Evolutionary conservation across 805 yeast species (phyloP).

Genomic region (Cyberlindnera nakhonratchasimensis): DNA sequence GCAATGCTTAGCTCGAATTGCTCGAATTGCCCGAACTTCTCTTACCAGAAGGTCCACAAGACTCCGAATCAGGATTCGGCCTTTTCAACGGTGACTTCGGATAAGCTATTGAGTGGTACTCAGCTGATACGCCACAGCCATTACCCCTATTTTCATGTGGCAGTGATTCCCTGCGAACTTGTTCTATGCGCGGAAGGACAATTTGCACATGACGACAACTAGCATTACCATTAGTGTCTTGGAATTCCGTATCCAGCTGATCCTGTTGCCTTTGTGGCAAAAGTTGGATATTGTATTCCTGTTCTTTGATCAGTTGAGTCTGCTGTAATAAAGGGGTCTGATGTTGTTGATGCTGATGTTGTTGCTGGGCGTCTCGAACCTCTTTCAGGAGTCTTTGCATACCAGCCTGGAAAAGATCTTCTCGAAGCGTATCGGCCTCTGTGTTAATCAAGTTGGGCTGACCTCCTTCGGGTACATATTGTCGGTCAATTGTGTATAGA

Average conservation of each 20-base stretch:
- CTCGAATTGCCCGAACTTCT: not conserved
- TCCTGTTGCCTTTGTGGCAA: no score
- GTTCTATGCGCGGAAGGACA: not conserved
- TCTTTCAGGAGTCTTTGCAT: slow-evolving; percentile 3
- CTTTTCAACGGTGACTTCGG: slow-evolving; percentile 22
- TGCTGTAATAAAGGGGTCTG: no score
- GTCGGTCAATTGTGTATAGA: slow-evolving; percentile 11
- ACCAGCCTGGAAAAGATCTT: slow-evolving; percentile 1
- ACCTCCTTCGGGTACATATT: not conserved
- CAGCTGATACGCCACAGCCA: not conserved
- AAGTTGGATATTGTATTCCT: no score
- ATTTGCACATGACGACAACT: not conserved
- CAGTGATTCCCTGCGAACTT: not conserved
- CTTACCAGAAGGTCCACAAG: slow-evolving; percentile 1
- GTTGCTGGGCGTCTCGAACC: not conserved
- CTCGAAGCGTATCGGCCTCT: slow-evolving; percentile 31
- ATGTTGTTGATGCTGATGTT: not conserved
- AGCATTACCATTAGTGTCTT: no score
- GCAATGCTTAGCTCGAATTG: not conserved
- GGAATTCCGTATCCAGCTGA: no score
- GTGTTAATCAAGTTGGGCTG: slow-evolving; percentile 19
- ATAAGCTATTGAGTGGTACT: not conserved
- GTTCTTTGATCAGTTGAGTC: no score
- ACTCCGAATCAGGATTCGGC: slow-evolving; percentile 5
- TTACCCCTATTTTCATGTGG: not conserved